Percentiles rank a stretch among this genome's conserved stretches.
phyloP scores from a whole-genome alignment of 306 rosid genomes.

The Corylus americana region DNA sequence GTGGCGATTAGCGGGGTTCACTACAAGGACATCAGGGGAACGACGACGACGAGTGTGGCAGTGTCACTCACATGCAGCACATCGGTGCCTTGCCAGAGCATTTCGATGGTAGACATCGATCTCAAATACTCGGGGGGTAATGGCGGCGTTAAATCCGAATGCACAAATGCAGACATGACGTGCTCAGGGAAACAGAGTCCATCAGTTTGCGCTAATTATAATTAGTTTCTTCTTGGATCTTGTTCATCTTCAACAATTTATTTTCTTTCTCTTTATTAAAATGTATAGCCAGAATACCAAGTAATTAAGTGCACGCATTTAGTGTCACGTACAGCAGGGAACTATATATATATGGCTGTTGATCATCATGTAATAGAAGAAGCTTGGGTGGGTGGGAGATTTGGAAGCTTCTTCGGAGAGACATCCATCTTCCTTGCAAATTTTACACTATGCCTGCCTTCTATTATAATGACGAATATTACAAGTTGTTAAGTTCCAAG shows the following conservation, averaged over 20 bases:
- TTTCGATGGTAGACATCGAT: neutral
- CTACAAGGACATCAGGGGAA: neutral
- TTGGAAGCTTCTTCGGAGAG: neutral
- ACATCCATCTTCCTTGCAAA: neutral
- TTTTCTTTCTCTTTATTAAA: neutral
- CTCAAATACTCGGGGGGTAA: neutral
- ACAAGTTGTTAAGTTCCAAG: no score
- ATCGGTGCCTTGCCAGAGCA: neutral
- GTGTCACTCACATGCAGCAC: neutral
- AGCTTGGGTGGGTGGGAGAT: neutral
- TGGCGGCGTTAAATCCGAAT: constrained; percentile 8
- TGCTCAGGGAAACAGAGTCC: constrained; percentile 47
- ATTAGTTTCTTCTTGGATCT: neutral
- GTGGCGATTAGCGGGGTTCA: neutral
- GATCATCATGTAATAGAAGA: neutral
- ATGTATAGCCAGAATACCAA: no score
- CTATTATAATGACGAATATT: no score
- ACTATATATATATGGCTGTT: neutral
- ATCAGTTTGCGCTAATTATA: constrained; percentile 31
- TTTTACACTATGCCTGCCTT: neutral
- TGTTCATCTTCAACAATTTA: neutral
- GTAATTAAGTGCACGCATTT: neutral
- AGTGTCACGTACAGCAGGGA: neutral
- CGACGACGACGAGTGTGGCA: neutral
- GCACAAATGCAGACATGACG: constrained; percentile 46